phyloP scores from a whole-genome alignment of 805 yeast species.

The Myxozyma neglecta region DNA sequence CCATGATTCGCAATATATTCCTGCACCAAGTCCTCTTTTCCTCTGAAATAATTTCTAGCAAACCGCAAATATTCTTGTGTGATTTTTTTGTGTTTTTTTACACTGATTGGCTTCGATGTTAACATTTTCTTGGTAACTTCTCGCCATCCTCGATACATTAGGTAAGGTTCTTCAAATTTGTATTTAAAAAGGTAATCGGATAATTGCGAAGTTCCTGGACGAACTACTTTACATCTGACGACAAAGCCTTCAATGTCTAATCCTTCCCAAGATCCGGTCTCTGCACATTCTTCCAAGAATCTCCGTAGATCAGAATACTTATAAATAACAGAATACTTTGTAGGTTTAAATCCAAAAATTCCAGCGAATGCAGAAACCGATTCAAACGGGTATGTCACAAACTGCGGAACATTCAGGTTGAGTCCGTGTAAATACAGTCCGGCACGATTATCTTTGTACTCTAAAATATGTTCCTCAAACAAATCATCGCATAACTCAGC shows the following conservation, averaged over 20 bases:
- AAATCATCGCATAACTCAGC: conserved; percentile 89
- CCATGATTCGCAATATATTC: conserved; percentile 62
- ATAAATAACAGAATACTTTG: conserved; percentile 49
- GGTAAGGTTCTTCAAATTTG: conserved; percentile 93
- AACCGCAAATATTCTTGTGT: conserved; percentile 70
- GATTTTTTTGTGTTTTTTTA: conserved; percentile 57
- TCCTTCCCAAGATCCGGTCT: conserved; percentile 68
- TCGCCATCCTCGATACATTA: conserved; percentile 85
- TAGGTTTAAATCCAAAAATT: conserved; percentile 64
- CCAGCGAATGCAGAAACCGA: conserved; percentile 61
- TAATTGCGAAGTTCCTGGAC: background rate
- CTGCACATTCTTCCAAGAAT: conserved; percentile 57
- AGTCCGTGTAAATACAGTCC: conserved; percentile 92
- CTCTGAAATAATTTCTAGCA: conserved; percentile 55
- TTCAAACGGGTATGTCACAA: conserved; percentile 63
- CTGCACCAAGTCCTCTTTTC: conserved; percentile 49
- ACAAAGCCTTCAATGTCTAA: conserved; percentile 93
- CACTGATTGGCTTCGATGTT: conserved; percentile 38
- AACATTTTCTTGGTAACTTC: conserved; percentile 73
- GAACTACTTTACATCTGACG: conserved; percentile 55
- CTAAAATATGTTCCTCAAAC: conserved; percentile 91
- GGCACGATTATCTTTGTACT: conserved; percentile 61
- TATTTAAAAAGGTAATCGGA: conserved; percentile 75
- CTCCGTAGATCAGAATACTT: conserved; percentile 46
- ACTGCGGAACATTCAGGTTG: conserved; percentile 63